Percentiles rank a stretch among this genome's conserved stretches.
Conservation (phyloP, 2,329 filamentous ascomycete species). For the Elsinoe batatas region DNA sequence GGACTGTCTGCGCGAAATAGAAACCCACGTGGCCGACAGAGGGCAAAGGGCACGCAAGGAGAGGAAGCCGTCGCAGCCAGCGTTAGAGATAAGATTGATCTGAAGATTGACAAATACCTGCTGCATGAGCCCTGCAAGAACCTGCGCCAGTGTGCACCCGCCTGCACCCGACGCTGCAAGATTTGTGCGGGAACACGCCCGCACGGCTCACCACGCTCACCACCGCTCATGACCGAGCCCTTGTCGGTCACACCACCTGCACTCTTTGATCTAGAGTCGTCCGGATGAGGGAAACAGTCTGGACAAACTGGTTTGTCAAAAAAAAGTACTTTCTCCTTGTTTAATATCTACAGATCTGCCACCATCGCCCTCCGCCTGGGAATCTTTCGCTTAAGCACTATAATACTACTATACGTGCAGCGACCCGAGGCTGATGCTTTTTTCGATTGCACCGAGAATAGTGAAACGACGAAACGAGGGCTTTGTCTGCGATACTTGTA, state of each 20-base stretch:
- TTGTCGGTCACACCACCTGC: too few relatives aligned
- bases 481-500: background rate
- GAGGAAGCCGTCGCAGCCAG: background rate
- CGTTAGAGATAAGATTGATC: conserved; percentile 10
- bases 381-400: background rate
- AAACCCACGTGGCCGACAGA: background rate
- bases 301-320: background rate
- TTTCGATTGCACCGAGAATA: too few relatives aligned
- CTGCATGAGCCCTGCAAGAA: background rate
- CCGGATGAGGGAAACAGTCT: background rate
- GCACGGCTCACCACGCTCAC: too few relatives aligned
- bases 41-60: background rate
- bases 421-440: background rate
- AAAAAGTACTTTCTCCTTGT: background rate
- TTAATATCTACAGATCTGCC: background rate
- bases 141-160: too few relatives aligned
- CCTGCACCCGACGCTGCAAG: too few relatives aligned
- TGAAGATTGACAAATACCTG: conserved; percentile 10
- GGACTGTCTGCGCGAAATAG: background rate
- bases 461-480: too few relatives aligned
- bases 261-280: too few relatives aligned
- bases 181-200: too few relatives aligned
- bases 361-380: background rate
- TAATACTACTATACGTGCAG: background rate
- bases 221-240: too few relatives aligned